phyloP scores from a whole-genome alignment of 768 basidiomycete species.

The Trametes cubensis region DNA sequence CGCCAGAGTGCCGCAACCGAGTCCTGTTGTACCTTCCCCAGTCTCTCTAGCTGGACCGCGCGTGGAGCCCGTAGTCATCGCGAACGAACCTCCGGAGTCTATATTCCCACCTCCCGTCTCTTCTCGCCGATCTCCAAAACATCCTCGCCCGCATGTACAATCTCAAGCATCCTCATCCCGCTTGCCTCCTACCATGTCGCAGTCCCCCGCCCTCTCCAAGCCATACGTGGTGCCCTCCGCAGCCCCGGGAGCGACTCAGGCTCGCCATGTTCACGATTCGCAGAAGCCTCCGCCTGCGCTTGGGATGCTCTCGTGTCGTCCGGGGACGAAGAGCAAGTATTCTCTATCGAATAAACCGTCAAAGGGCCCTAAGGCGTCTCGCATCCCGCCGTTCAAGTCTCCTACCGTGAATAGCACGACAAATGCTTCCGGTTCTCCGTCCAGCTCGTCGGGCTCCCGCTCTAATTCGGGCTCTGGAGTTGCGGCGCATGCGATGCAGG shows the following conservation, averaged over 20 bases:
- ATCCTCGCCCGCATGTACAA: neutral
- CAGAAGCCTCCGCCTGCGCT: slow-evolving; percentile 3
- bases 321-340: neutral
- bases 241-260: neutral
- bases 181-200: neutral
- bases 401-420: neutral
- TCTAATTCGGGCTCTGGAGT: neutral
- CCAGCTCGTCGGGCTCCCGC: too few relatives aligned
- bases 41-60: neutral
- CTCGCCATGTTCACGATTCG: neutral
- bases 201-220: slow-evolving; percentile 3
- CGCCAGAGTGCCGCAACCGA: neutral
- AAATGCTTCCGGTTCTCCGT: neutral
- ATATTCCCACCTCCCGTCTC: neutral
- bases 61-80: too few relatives aligned
- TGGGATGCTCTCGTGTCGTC: slow-evolving; percentile 2
- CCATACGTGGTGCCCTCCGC: slow-evolving; percentile 9
- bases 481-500: neutral
- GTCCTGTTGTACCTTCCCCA: slow-evolving; percentile 4
- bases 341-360: neutral
- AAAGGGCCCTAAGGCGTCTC: neutral
- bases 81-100: neutral
- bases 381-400: slow-evolving; percentile 8
- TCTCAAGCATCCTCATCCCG: neutral
- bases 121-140: neutral